Evolutionary conservation across 768 basidiomycete species (phyloP), one percentile per base, ranked within the genome.

Genomic region (Naganishia vaughanmartiniae): DNA sequence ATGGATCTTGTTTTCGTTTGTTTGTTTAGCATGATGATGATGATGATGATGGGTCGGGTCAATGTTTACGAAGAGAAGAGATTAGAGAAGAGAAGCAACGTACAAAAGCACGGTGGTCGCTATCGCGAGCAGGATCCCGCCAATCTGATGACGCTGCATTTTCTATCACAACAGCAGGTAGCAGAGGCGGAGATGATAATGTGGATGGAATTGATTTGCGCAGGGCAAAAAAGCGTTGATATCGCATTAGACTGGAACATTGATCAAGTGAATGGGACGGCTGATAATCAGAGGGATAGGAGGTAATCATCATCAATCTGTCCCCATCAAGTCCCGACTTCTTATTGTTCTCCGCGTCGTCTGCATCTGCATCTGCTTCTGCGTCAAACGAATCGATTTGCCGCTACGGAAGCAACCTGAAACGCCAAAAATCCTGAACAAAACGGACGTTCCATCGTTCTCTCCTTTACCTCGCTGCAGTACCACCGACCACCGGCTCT

Each of bases 51-150:
- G 12, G 54, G 17, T 36, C 12, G 36, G 12, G 36, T 12, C 6
- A 12, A 12, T 5, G 36, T 36, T 5, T 5, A 36, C 36, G 5
- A 12, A 36, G 36, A 36, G 36, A 6, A 12, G 36, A 12, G 12
- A 36, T 36, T 5, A 36, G 45, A 34, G 34, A 48, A 45, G 12
- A 14, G 21, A 10, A 4, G 17, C 10, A 58, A 15, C 46, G 11
- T 48, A 73, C 74, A 73, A 30, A 24, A 70, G 53, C 2, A 73
- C 57, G 12, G 66, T 42, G 17, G 72, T 58, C 5, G 69, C 65
- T 9, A 74, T 45, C 11, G 73, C 65, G 6, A 75, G 67, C 4
- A 73, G 33, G 33, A 75, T 30, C 11, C 76, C 76, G 19, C 73
- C 65, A 34, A 77, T 36, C 21, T 75, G 66, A 54, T 77, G 76